Conservation (phyloP, 2,329 filamentous ascomycete genomes). For the Trichoderma sp. region DNA sequence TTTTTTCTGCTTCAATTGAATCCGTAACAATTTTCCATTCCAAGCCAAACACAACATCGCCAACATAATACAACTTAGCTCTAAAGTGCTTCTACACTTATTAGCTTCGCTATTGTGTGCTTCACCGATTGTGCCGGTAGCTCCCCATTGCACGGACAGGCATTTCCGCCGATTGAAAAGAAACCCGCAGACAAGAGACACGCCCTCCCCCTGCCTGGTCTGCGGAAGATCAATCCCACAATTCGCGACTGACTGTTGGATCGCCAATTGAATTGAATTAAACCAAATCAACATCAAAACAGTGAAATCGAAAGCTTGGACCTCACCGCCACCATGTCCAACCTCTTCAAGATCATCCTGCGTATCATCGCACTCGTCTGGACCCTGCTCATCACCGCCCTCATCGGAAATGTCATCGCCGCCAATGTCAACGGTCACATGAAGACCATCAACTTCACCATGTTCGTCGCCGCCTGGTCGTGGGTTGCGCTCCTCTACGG, state of each 20-base stretch:
- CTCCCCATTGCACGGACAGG: not conserved
- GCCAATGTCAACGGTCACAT: constrained; percentile 47
- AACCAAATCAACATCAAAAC: not conserved
- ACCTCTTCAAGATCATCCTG: constrained; percentile 48
- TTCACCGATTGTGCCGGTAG: not conserved
- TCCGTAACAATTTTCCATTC: not conserved
- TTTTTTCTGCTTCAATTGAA: not conserved
- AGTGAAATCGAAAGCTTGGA: not conserved
- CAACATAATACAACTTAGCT: not conserved
- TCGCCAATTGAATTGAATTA: not conserved
- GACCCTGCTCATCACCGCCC: constrained; percentile 54
- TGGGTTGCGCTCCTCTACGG: constrained; percentile 68
- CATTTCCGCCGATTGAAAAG: not conserved
- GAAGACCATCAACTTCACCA: constrained; percentile 60
- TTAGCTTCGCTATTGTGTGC: not conserved
- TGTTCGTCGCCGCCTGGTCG: constrained; percentile 68
- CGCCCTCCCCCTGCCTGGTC: not conserved
- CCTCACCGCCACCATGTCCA: constrained; percentile 30
- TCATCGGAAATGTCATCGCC: constrained; percentile 61
- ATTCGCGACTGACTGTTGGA: not conserved
- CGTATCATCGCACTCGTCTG: constrained; percentile 54
- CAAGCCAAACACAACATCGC: not conserved
- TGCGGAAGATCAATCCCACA: not conserved
- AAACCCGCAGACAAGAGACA: not conserved
- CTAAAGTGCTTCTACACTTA: not conserved